Evolutionary conservation across 176 grass and related monocot species (phyloP).

Genomic region (Calamus simplicifolius): DNA sequence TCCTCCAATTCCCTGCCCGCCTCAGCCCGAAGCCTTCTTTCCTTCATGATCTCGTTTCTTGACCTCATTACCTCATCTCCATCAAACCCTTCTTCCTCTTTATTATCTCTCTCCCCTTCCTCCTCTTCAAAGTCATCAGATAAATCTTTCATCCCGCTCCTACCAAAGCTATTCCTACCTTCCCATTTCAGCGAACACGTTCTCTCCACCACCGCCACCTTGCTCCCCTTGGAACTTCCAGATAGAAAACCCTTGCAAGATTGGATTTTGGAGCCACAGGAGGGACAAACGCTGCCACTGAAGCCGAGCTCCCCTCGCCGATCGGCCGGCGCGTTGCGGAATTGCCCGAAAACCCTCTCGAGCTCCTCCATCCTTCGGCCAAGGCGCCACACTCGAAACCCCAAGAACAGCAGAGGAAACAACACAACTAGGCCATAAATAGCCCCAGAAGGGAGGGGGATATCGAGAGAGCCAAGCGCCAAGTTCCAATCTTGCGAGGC

Average conservation of each 20-base stretch:
- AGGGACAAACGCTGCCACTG: conserved; percentile 34
- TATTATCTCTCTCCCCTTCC: conserved; percentile 17
- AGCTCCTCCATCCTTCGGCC: conserved; percentile 26
- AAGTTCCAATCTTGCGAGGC: conserved; percentile 18
- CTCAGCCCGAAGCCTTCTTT: conserved; percentile 38
- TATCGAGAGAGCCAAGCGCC: conserved; percentile 9
- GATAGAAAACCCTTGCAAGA: conserved; percentile 18
- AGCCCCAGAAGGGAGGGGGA: conserved; percentile 2
- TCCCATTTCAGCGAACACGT: not conserved
- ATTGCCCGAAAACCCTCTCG: conserved; percentile 25
- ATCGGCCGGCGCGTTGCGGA: conserved; percentile 14
- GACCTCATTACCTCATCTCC: conserved; percentile 28
- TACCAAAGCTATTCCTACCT: conserved; percentile 2
- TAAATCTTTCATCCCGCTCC: conserved; percentile 18
- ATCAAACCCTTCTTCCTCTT: conserved; percentile 14
- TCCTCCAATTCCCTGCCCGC: conserved; percentile 51
- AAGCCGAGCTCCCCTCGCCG: conserved; percentile 15
- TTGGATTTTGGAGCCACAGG: conserved; percentile 44
- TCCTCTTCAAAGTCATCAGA: conserved; percentile 21
- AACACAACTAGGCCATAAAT: conserved; percentile 21
- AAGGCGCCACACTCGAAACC: conserved; percentile 31
- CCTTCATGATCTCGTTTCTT: conserved; percentile 33
- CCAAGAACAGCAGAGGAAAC: conserved; percentile 24
- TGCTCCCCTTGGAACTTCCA: conserved; percentile 3
- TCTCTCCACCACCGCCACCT: not conserved